phyloP scores from a whole-genome alignment of 192 early-diverging fungal genomes.

The Gonapodya prolifera region DNA sequence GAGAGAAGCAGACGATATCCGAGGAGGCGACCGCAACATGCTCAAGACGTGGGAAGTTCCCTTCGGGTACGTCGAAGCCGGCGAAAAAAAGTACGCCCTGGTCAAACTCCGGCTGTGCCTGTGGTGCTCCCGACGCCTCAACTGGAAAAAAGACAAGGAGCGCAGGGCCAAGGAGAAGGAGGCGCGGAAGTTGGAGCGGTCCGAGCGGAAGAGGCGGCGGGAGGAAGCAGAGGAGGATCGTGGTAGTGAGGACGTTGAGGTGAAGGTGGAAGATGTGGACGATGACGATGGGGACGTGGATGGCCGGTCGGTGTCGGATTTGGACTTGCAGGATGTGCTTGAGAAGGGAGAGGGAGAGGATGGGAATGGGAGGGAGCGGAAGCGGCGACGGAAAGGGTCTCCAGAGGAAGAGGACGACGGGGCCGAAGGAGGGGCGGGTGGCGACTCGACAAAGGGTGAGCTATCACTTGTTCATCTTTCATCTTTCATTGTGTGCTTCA shows the following conservation, averaged over 20 bases:
- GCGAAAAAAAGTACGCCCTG: constrained; percentile 60
- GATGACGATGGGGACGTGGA: constrained; percentile 13
- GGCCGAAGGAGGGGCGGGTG: constrained; percentile 5
- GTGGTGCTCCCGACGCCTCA: constrained; percentile 53
- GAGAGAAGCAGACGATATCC: neutral
- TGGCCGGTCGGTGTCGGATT: constrained; percentile 6
- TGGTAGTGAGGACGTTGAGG: neutral
- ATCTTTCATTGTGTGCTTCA: neutral
- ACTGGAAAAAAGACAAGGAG: constrained; percentile 53
- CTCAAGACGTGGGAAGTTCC: constrained; percentile 77
- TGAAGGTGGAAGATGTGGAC: neutral
- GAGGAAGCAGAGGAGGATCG: neutral
- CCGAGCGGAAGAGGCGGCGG: constrained; percentile 7
- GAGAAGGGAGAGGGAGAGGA: constrained; percentile 11
- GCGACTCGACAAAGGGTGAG: neutral
- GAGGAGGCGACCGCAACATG: constrained; percentile 17
- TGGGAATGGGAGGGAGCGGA: constrained; percentile 10
- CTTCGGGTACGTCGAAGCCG: constrained; percentile 65
- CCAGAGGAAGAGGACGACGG: neutral
- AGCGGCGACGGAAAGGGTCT: constrained; percentile 8
- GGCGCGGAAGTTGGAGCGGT: constrained; percentile 8
- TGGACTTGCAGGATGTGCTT: constrained; percentile 13
- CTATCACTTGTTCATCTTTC: neutral
- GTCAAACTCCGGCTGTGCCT: constrained; percentile 69
- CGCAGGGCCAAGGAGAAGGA: constrained; percentile 14